Conservation (phyloP, 768 basidiomycete genomes). For the Pleurotus ostreatus region DNA sequence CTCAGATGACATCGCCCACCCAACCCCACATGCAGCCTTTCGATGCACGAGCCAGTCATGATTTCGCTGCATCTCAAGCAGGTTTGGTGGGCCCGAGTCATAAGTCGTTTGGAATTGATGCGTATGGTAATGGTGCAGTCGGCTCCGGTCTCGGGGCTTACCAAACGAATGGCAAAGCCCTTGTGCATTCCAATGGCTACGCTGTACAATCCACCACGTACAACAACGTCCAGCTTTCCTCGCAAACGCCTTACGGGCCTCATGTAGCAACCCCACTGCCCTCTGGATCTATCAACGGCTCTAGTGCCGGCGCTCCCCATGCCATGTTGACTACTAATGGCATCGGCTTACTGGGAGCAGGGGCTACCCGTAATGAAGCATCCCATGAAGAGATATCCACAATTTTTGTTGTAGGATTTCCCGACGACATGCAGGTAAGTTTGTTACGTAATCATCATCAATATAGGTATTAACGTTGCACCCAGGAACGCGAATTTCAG, state of each 20-base stretch:
- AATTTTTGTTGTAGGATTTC: constrained; percentile 98
- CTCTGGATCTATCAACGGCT: constrained; percentile 17
- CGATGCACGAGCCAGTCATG: constrained; percentile 32
- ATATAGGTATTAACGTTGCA: constrained; percentile 15
- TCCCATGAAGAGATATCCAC: constrained; percentile 89
- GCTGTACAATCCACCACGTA: not conserved
- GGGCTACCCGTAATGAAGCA: constrained; percentile 18
- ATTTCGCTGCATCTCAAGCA: constrained; percentile 25
- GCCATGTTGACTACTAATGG: constrained; percentile 19
- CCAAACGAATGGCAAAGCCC: not conserved
- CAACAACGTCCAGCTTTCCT: constrained; percentile 48
- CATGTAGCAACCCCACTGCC: constrained; percentile 46
- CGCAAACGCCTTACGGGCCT: constrained; percentile 75
- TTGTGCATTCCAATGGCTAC: constrained; percentile 13
- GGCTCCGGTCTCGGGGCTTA: not conserved
- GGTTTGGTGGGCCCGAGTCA: constrained; percentile 21
- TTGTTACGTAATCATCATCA: constrained; percentile 1
- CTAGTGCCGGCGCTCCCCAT: constrained; percentile 21
- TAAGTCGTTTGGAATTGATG: constrained; percentile 28
- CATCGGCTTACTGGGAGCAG: constrained; percentile 15
- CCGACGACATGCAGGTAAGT: constrained; percentile 95
- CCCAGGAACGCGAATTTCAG: constrained; percentile 96
- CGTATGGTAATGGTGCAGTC: constrained; percentile 17
- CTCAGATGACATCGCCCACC: constrained; percentile 35
- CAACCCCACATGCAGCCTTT: constrained; percentile 33